phyloP scores from a whole-genome alignment of 2,329 filamentous ascomycete species.

The Ceratocystis huliohia region DNA sequence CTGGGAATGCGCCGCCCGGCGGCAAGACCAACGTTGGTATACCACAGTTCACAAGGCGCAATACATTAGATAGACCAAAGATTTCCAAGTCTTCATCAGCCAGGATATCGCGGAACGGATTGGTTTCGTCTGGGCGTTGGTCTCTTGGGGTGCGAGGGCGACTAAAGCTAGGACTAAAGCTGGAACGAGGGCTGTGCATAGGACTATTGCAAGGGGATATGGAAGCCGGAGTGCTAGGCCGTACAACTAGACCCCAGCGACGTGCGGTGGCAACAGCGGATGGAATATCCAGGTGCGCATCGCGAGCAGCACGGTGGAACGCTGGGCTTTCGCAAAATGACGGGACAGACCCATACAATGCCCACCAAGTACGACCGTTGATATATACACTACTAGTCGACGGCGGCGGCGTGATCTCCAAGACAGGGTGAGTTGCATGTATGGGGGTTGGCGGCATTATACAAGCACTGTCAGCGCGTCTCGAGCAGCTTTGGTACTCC shows the following conservation, averaged over 20 bases:
- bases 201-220: background rate
- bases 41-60: conserved; percentile 14
- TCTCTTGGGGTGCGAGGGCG: conserved; percentile 6
- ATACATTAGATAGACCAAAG: conserved; percentile 8
- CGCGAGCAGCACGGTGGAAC: conserved; percentile 15
- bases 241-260: conserved; percentile 17
- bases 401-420: background rate
- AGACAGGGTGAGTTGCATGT: background rate
- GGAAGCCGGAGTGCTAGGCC: background rate
- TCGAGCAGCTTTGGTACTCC: background rate
- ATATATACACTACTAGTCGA: conserved; percentile 10
- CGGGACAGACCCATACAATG: conserved; percentile 14
- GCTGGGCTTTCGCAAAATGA: conserved; percentile 14
- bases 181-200: background rate
- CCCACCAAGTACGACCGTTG: conserved; percentile 16
- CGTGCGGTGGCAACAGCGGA: conserved; percentile 15
- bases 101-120: conserved; percentile 17
- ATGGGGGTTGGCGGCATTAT: conserved; percentile 4
- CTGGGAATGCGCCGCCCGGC: conserved; percentile 13
- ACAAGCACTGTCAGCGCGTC: conserved; percentile 2
- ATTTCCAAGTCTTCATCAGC: conserved; percentile 19
- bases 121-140: background rate
- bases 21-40: conserved; percentile 9
- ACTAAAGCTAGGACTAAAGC: background rate
- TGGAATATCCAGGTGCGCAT: conserved; percentile 14